Base-by-base conservation (phyloP, 495 filamentous ascomycete genomes). In the Penicillium egyptiacum region DNA sequence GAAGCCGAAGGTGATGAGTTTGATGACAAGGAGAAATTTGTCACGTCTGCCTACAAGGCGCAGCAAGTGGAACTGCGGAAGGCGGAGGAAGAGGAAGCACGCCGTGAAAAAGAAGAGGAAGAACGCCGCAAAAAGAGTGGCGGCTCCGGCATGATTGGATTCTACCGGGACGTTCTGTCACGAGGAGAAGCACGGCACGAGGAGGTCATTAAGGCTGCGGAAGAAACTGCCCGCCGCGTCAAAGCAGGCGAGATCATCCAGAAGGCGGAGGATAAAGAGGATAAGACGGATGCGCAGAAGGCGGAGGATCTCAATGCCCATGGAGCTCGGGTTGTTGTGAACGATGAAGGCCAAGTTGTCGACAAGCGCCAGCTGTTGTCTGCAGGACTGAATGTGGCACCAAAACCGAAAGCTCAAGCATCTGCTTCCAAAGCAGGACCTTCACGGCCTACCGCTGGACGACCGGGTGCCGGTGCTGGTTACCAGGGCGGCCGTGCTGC, bases 1-100 rank as follows among this genome's bases (percentile, higher is more conserved):
- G 95, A 93, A 61, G 88, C 86, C 0, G 94, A 98, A 72, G 94
- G 94, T 10, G 95, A 96, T 14, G 91, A 92, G 71, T 97, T 90
- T 66, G 88, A 84, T 0, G 95, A 94, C 58, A 98, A 96, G 72
- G 95, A 98, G 72, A 92, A 88, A 67, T 98, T 98, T 63, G 94
- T 98, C 30, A 98, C 94, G 0, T 84, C 84, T n/a, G 93, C 94
- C 43, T 98, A 98, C 64, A 94, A 92, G 77, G 82, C 83, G 65
- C 94, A 97, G 68, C 94, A 97, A 68, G 91, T 85, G 65, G 94
- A 96, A 69, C 79, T 92, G 63, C 70, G 82, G 61, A 81, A 81
- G 63, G 62, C 91, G 8, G 91, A 96, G 64, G 89, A 87, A 63
- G 92, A 95, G 70, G 95, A 98, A 72, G 81, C 79, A 51, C 62